phyloP scores from a whole-genome alignment of 495 filamentous ascomycete genomes.

The Cladorrhinum samala region DNA sequence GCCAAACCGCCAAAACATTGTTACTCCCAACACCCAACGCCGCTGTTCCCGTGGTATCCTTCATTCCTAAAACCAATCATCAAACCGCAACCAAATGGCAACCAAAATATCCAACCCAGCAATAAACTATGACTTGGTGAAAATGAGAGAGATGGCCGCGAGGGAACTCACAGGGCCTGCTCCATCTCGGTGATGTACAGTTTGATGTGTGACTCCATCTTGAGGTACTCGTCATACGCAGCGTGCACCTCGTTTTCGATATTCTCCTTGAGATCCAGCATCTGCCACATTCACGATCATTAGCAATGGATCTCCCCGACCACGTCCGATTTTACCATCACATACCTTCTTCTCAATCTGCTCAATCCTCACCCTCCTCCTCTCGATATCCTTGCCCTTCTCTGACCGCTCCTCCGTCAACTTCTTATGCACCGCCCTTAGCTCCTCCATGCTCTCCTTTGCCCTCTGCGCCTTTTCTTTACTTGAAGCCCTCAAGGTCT shows the following conservation, averaged over 20 bases:
- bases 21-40: constrained; percentile 1
- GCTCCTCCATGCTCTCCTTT: constrained; percentile 82
- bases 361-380: constrained; percentile 82
- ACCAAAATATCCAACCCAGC: too few relatives aligned
- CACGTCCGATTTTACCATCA: too few relatives aligned
- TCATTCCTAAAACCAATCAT: constrained; percentile 1
- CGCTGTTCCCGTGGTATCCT: constrained; percentile 19
- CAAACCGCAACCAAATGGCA: constrained; percentile 8
- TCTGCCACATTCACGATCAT: constrained; percentile 51
- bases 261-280: constrained; percentile 93
- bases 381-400: constrained; percentile 86
- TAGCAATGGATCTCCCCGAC: not conserved
- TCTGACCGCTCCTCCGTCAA: constrained; percentile 78
- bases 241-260: constrained; percentile 87
- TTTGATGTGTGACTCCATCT: constrained; percentile 94
- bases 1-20: not conserved
- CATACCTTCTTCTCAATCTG: constrained; percentile 97
- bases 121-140: too few relatives aligned
- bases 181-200: constrained; percentile 99
- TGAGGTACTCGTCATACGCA: constrained; percentile 87
- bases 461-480: constrained; percentile 74
- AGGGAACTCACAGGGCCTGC: constrained; percentile 67
- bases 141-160: too few relatives aligned
- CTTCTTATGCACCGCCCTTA: constrained; percentile 71
- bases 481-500: constrained; percentile 67